Evolutionary conservation across 164 flowering plant genomes (phyloP).

Genomic region (Vitis amurensis): DNA sequence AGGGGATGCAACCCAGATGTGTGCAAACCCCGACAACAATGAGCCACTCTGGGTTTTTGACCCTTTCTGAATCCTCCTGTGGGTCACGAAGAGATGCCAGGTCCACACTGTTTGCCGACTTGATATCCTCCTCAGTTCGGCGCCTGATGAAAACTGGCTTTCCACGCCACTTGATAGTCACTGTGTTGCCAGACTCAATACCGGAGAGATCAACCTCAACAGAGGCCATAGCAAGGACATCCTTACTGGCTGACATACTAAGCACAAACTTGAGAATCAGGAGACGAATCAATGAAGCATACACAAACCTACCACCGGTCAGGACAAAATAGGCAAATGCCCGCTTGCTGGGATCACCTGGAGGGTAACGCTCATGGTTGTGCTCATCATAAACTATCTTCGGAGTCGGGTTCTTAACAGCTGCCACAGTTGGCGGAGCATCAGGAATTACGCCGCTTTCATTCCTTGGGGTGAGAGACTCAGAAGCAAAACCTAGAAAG

Average conservation of each 20-base stretch:
- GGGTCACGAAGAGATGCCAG: constrained; percentile 49
- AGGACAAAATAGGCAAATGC: constrained; percentile 59
- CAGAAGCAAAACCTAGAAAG: constrained; percentile 38
- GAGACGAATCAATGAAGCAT: constrained; percentile 49
- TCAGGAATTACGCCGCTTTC: constrained; percentile 21
- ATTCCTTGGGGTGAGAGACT: constrained; percentile 20
- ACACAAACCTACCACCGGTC: constrained; percentile 55
- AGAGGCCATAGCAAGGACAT: constrained; percentile 60
- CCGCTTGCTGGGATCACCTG: constrained; percentile 56
- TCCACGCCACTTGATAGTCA: constrained; percentile 62
- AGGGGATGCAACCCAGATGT: constrained; percentile 56
- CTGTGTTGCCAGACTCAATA: constrained; percentile 53
- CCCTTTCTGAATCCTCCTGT: constrained; percentile 43
- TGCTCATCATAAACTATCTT: constrained; percentile 46
- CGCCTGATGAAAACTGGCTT: constrained; percentile 61
- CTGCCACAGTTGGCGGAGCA: constrained; percentile 40
- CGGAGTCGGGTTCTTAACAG: constrained; percentile 48
- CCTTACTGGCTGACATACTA: constrained; percentile 58
- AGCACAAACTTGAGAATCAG: constrained; percentile 50
- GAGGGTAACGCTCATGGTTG: constrained; percentile 55
- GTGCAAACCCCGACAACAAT: constrained; percentile 50
- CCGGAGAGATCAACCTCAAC: constrained; percentile 54
- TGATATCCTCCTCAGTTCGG: constrained; percentile 50
- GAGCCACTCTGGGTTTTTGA: constrained; percentile 55
- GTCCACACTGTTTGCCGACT: constrained; percentile 54